Conservation (phyloP, 192 early-diverging fungal genomes). For the Cetraspora pellucida region DNA sequence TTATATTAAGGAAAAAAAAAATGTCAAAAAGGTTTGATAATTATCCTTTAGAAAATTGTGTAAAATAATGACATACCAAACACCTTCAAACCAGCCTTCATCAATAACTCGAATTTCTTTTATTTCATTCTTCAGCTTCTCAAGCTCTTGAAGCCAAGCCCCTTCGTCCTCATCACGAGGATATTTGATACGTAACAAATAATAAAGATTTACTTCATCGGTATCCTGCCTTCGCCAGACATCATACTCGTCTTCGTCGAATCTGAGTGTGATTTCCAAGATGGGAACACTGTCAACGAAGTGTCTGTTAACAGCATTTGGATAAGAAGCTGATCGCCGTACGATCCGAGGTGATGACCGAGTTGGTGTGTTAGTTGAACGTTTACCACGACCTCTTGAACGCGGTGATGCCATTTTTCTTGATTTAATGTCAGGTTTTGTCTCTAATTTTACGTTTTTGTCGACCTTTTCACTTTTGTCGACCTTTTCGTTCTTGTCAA, state of each 20-base stretch:
- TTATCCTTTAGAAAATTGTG: too few relatives aligned
- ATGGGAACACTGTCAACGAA: slow-evolving; percentile 29
- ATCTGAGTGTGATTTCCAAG: slow-evolving; percentile 33
- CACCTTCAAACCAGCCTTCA: slow-evolving; percentile 36
- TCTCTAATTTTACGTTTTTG: neutral
- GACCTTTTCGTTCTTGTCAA: too few relatives aligned
- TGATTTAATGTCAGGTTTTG: neutral
- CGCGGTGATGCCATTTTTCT: slow-evolving; percentile 10
- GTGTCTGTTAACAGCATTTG: slow-evolving; percentile 30
- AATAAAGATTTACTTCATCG: slow-evolving; percentile 36
- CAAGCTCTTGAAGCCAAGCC: slow-evolving; percentile 24
- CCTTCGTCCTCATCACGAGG: slow-evolving; percentile 30
- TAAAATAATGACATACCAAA: slow-evolving; percentile 21
- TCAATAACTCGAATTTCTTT: slow-evolving; percentile 20
- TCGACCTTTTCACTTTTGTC: neutral
- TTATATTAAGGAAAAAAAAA: neutral
- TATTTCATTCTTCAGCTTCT: slow-evolving; percentile 31
- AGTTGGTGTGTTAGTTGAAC: slow-evolving; percentile 20
- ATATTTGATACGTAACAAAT: slow-evolving; percentile 36
- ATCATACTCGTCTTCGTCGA: slow-evolving; percentile 35
- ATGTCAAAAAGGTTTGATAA: neutral
- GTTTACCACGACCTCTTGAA: slow-evolving; percentile 18
- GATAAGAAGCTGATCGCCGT: slow-evolving; percentile 21
- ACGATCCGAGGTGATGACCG: slow-evolving; percentile 30
- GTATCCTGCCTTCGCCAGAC: slow-evolving; percentile 34